Conservation (phyloP, 306 rosid genomes). For the Castanea sativa region DNA sequence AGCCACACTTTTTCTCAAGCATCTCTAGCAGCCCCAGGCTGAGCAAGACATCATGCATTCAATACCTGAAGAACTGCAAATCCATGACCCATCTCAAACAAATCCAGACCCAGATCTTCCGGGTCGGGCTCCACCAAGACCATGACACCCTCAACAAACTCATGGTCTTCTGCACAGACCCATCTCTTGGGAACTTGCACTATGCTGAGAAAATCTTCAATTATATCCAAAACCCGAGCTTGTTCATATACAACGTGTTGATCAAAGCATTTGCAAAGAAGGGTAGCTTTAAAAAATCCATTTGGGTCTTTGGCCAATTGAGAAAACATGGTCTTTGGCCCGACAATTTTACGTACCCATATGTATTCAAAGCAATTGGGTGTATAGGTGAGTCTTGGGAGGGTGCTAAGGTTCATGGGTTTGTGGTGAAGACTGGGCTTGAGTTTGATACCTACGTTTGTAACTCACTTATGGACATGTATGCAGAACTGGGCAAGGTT, state of each 20-base stretch:
- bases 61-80: slow-evolving; percentile 30
- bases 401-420: slow-evolving; percentile 36
- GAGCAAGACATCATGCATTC: slow-evolving; percentile 26
- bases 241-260: slow-evolving; percentile 38
- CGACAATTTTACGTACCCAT: slow-evolving; percentile 41
- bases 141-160: slow-evolving; percentile 27
- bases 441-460: slow-evolving; percentile 33
- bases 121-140: slow-evolving; percentile 34
- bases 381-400: slow-evolving; percentile 26
- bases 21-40: not conserved
- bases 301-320: slow-evolving; percentile 27
- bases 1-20: not conserved
- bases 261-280: slow-evolving; percentile 25
- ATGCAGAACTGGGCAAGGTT: slow-evolving; percentile 17
- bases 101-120: slow-evolving; percentile 33
- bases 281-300: slow-evolving; percentile 24
- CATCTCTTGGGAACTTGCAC: slow-evolving; percentile 29
- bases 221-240: slow-evolving; percentile 16
- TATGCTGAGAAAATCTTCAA: slow-evolving; percentile 30
- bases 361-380: slow-evolving; percentile 38
- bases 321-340: slow-evolving; percentile 34
- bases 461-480: slow-evolving; percentile 44
- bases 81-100: slow-evolving; percentile 34
- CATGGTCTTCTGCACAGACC: slow-evolving; percentile 27
- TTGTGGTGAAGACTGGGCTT: slow-evolving; percentile 34